A percentile compares a stretch with the other conserved stretches of the same genome.
Conservation (phyloP, 31 red algal genomes). For the Asparagopsis taxiformis region DNA sequence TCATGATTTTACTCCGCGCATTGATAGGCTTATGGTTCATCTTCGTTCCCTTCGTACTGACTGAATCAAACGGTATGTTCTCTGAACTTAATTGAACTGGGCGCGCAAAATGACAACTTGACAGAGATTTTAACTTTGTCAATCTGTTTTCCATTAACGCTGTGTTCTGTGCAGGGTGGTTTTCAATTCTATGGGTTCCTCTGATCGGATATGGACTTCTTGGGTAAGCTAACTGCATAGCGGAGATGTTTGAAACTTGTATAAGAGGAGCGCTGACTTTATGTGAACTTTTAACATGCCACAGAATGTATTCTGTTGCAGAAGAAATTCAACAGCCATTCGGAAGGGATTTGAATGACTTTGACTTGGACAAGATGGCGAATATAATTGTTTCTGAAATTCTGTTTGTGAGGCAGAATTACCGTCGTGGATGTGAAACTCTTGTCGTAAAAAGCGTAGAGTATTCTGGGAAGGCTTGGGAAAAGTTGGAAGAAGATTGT, state of each 20-base stretch:
- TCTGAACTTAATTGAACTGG: neutral
- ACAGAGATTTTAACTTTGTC: neutral
- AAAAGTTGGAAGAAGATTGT: neutral
- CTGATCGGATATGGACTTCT: conserved; percentile 55
- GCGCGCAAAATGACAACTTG: neutral
- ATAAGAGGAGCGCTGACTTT: too few species aligned
- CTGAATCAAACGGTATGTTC: conserved; percentile 33
- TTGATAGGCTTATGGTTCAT: conserved; percentile 38
- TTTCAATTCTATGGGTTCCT: conserved; percentile 63
- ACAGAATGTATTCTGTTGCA: conserved; percentile 3
- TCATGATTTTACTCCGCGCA: conserved; percentile 19
- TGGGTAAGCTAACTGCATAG: too few species aligned
- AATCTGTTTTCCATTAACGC: neutral
- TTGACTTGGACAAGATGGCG: neutral
- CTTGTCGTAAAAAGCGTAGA: neutral
- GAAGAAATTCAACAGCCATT: neutral
- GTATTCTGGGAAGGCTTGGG: neutral
- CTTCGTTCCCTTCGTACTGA: conserved; percentile 31
- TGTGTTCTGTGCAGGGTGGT: conserved; percentile 35
- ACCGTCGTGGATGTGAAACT: neutral
- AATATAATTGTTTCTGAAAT: neutral
- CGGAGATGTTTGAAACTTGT: too few species aligned
- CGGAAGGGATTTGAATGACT: neutral
- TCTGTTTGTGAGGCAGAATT: neutral
- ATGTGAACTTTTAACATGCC: too few species aligned